Evolutionary conservation across 2,329 filamentous ascomycete species (phyloP).

Genomic region (Exophiala bonariae): DNA sequence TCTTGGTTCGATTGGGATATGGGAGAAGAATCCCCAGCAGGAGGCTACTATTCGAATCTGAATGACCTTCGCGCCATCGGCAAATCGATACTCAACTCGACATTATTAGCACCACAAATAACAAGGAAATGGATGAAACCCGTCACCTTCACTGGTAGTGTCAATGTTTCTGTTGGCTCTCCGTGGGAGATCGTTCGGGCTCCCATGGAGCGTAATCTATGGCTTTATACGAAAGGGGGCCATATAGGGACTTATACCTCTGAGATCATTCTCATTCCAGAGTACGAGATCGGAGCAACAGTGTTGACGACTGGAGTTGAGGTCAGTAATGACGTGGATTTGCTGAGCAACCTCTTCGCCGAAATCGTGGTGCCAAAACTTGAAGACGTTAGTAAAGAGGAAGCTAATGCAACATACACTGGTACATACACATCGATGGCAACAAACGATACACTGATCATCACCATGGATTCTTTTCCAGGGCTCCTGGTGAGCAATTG

Average conservation of each 20-base stretch:
- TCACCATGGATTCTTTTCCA: neutral
- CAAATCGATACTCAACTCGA: slow-evolving; percentile 42
- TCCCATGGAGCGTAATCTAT: slow-evolving; percentile 2
- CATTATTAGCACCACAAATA: slow-evolving; percentile 34
- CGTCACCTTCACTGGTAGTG: slow-evolving; percentile 33
- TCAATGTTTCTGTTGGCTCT: slow-evolving; percentile 38
- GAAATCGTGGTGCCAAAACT: neutral
- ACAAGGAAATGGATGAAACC: slow-evolving; percentile 50
- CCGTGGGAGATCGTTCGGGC: slow-evolving; percentile 44
- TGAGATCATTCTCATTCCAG: neutral
- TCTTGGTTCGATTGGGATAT: neutral
- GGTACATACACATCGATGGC: neutral
- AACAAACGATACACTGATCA: neutral
- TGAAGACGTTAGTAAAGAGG: neutral
- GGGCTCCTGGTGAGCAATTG: neutral
- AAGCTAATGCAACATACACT: neutral
- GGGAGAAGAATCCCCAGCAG: slow-evolving; percentile 10
- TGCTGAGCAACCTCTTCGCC: neutral
- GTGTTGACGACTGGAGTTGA: neutral
- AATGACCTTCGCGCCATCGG: slow-evolving; percentile 44
- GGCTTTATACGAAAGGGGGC: neutral
- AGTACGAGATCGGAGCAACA: neutral
- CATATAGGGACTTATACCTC: neutral
- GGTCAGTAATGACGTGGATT: neutral
- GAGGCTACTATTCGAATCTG: slow-evolving; percentile 46